Percentiles rank a stretch among this genome's conserved stretches.
phyloP scores from a whole-genome alignment of 2,329 filamentous ascomycete genomes.

The Curvularia eragrostidis region DNA sequence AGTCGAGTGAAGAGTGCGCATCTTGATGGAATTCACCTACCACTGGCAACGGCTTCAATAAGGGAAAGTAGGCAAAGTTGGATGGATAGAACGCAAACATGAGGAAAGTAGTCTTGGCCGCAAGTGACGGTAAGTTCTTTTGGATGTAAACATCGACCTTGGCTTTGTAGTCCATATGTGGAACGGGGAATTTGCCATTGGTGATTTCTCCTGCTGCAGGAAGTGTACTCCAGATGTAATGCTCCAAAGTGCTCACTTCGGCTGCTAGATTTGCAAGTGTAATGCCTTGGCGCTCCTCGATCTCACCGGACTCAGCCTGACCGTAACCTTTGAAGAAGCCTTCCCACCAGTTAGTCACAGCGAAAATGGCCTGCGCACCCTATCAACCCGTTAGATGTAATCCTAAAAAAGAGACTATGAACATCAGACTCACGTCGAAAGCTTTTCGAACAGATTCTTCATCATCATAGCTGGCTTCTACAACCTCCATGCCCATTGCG shows the following conservation, averaged over 20 bases:
- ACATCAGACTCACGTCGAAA: conserved; percentile 12
- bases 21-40: not conserved
- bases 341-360: conserved; percentile 38
- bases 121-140: conserved; percentile 30
- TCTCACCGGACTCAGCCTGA: conserved; percentile 31
- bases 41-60: conserved; percentile 19
- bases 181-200: conserved; percentile 41
- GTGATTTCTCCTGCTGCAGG: conserved; percentile 41
- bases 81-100: conserved; percentile 25
- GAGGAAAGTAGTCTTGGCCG: conserved; percentile 26
- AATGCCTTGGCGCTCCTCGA: conserved; percentile 47
- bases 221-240: conserved; percentile 56
- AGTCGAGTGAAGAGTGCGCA: not conserved
- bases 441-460: conserved; percentile 16
- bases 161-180: conserved; percentile 53
- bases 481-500: conserved; percentile 49
- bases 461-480: conserved; percentile 28
- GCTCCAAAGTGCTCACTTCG: conserved; percentile 45
- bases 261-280: conserved; percentile 51
- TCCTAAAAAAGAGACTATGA: not conserved
- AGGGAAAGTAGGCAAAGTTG: conserved; percentile 20
- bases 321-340: conserved; percentile 27
- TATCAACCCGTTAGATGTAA: conserved; percentile 5
- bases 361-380: conserved; percentile 40
- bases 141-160: conserved; percentile 50